Percentiles rank a stretch among this genome's conserved stretches.
Evolutionary conservation across 768 basidiomycete species (phyloP).

Genomic region (Hypholoma sublateritium): DNA sequence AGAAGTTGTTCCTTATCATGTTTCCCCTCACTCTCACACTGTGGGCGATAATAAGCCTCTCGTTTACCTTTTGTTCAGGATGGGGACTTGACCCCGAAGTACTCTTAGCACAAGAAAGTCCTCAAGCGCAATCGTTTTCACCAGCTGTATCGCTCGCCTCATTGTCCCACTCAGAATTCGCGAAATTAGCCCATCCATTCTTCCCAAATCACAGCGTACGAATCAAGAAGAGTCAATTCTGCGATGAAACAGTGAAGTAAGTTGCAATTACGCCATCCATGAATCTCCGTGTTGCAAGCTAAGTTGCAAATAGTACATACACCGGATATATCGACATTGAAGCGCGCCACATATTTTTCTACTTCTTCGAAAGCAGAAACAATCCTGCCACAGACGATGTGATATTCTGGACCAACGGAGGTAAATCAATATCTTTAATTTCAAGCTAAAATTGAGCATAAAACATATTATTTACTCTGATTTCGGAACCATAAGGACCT

Average conservation of each 20-base stretch:
- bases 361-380: conserved; percentile 72
- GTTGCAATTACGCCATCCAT: conserved; percentile 8
- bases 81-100: not conserved
- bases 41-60: not conserved
- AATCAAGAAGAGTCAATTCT: conserved; percentile 57
- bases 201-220: conserved; percentile 54
- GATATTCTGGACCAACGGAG: conserved; percentile 56
- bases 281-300: not conserved
- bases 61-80: not conserved
- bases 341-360: conserved; percentile 66
- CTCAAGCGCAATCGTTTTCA: conserved; percentile 3
- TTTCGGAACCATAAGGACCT: conserved; percentile 29
- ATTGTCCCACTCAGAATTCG: conserved; percentile 30
- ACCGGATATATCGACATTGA: conserved; percentile 69
- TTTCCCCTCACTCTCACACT: not conserved
- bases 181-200: conserved; percentile 41
- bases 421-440: conserved; percentile 11
- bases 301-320: conserved; percentile 38
- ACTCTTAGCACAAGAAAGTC: not conserved
- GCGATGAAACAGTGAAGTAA: conserved; percentile 58
- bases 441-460: not conserved
- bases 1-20: not conserved
- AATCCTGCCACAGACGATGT: conserved; percentile 60
- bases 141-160: conserved; percentile 32
- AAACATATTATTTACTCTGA: not conserved